Evolutionary conservation across 257 asterid species (phyloP).

Genomic region (Jasminum sambac): DNA sequence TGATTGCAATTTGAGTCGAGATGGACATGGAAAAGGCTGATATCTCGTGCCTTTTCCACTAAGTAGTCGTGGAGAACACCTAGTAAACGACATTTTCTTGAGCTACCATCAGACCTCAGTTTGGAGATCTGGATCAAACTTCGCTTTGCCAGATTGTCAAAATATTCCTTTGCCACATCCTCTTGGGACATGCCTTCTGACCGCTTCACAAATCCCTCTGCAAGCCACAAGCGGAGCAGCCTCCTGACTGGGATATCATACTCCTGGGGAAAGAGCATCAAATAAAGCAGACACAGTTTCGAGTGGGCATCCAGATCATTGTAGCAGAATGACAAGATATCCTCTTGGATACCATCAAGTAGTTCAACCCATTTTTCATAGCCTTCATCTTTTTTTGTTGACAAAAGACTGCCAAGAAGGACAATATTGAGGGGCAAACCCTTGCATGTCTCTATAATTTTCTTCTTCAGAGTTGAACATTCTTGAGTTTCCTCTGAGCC

Average conservation of each 20-base stretch:
- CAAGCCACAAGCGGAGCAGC: conserved; percentile 37
- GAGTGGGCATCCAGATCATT: conserved; percentile 15
- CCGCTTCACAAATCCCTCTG: conserved; percentile 35
- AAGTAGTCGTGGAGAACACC: conserved; percentile 31
- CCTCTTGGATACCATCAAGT: not conserved
- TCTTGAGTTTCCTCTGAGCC: not conserved
- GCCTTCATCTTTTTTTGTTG: not conserved
- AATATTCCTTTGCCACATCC: conserved; percentile 24
- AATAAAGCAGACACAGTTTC: conserved; percentile 34
- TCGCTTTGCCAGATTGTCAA: conserved; percentile 25
- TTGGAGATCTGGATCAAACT: conserved; percentile 40
- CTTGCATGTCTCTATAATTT: conserved; percentile 17
- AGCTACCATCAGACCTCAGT: conserved; percentile 33
- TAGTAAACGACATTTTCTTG: conserved; percentile 34
- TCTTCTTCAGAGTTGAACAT: not conserved
- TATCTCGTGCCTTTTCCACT: conserved; percentile 21
- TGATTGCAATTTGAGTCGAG: not conserved
- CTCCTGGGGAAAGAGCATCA: conserved; percentile 38
- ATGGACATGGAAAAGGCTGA: conserved; percentile 35
- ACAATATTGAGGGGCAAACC: conserved; percentile 29
- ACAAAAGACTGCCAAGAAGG: conserved; percentile 37
- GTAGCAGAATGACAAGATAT: conserved; percentile 30
- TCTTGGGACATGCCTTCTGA: conserved; percentile 16
- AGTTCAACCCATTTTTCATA: not conserved
- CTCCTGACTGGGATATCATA: conserved; percentile 40